phyloP scores from a whole-genome alignment of 73 alveolate species.

The Paramecium pentaurelia region DNA sequence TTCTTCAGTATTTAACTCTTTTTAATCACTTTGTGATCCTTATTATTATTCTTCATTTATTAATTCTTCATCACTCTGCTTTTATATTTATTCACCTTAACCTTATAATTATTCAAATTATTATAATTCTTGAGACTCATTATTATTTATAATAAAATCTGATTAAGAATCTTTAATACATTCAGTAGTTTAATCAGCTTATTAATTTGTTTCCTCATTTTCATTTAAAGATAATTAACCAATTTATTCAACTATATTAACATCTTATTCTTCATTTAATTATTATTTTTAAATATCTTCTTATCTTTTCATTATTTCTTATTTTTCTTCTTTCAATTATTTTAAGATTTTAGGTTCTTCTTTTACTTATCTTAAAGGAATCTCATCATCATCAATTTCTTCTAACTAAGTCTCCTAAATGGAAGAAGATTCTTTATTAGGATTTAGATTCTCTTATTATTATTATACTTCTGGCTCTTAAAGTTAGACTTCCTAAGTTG shows the following conservation, averaged over 20 bases:
- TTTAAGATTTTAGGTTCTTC: neutral
- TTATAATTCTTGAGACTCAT: neutral
- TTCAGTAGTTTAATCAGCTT: neutral
- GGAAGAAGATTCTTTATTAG: neutral
- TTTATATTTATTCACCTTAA: neutral
- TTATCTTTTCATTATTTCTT: neutral
- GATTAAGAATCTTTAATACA: neutral
- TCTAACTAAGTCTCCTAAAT: neutral
- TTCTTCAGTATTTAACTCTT: neutral
- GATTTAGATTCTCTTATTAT: neutral
- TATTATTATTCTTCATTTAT: neutral
- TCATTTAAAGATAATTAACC: neutral
- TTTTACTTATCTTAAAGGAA: neutral
- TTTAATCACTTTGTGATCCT: neutral
- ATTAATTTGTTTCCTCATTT: neutral
- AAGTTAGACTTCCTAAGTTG: neutral
- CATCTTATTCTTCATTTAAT: neutral
- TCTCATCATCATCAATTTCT: constrained; percentile 7
- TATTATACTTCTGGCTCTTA: neutral
- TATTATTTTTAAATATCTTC: neutral
- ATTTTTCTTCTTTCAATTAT: neutral
- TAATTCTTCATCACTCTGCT: neutral
- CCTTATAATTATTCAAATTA: neutral
- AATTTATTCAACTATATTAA: neutral
- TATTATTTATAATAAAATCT: neutral